Percentiles rank a stretch among this genome's conserved stretches.
phyloP scores from a whole-genome alignment of 202 grass and related monocot species.

The Brachypodium distachyon region DNA sequence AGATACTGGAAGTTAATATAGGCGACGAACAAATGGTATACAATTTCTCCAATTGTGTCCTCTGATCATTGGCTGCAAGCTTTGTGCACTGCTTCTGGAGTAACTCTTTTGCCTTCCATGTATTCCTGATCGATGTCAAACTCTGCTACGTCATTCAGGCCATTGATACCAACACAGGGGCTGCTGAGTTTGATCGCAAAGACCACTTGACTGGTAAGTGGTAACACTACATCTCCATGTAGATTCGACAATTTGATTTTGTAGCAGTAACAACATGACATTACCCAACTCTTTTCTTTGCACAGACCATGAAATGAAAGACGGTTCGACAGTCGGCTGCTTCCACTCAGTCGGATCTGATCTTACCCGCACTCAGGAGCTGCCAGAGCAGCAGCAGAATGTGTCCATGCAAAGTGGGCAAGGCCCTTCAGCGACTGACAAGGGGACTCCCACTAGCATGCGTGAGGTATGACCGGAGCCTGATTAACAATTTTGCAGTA shows the following conservation, averaged over 20 bases:
- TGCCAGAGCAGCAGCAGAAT: conserved; percentile 47
- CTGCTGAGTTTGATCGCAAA: conserved; percentile 32
- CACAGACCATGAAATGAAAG: conserved; percentile 49
- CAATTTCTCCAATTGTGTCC: neutral
- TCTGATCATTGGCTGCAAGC: neutral
- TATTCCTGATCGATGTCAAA: neutral
- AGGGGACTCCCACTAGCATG: conserved; percentile 58
- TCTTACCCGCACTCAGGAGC: conserved; percentile 62
- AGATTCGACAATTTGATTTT: neutral
- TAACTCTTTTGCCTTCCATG: neutral
- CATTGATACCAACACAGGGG: conserved; percentile 35
- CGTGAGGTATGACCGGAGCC: conserved; percentile 39
- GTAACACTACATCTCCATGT: neutral
- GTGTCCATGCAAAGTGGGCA: conserved; percentile 44
- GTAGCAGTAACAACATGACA: neutral
- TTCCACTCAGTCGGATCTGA: conserved; percentile 84
- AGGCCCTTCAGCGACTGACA: conserved; percentile 17
- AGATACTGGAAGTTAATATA: conserved; percentile 44
- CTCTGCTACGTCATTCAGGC: conserved; percentile 20
- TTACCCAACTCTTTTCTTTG: neutral
- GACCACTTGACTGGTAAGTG: conserved; percentile 40
- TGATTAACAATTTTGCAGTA: neutral
- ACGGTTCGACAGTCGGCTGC: conserved; percentile 75
- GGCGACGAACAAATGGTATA: conserved; percentile 44
- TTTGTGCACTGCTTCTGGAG: neutral